Evolutionary conservation across 768 basidiomycete genomes (phyloP), one percentile per base, ranked within the genome.

Genomic region (Boletus sensibilis): DNA sequence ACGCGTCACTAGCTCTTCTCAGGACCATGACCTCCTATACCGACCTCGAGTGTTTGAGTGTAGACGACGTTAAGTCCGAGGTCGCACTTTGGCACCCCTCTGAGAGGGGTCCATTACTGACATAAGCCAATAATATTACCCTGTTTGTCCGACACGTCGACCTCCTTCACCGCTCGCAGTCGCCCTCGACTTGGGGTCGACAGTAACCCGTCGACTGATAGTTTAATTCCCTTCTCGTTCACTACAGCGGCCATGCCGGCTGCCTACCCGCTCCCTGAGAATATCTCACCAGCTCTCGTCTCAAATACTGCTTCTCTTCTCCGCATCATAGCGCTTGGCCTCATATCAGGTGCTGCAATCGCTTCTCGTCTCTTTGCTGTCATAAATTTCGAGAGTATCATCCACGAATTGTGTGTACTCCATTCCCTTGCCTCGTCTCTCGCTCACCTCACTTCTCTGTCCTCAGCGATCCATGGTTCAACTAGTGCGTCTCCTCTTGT

Each of bases 371-470:
- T 98, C 67, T 99, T 99, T 69, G 96, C 97, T 61, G 97, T 99
- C 66, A 78, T 98, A 60, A 92, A 98, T 64, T 98, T 97, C 71
- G 97, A 99, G 78, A 96, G 94, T 81, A 94, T 99, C 66, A 98
- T 99, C 66, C 96, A 98, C 74, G 97, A 98, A 80, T 98, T 98
- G 94, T 97, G 61, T 64, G 94, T 82, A 0, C 47, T 45, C 18
- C 44, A 23, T 50, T 39, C 18, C 1, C 3, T 38, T 42, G 3
- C 4, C 27, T 25, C 0, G 21, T 33, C 57, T 56, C 11, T 35
- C 20, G n/a, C 50, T 59, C 49, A 59, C 31, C 18, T 21, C 18
- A 0, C 49, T 11, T 44, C 25, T 25, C n/a, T 49, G 1, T 38
- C 35, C 29, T 38, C 68, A 96, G 94, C 69, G 95, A 97, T 69